phyloP scores from a whole-genome alignment of 371 early-diverging fungal genomes.

The Rhizopus microsporus region DNA sequence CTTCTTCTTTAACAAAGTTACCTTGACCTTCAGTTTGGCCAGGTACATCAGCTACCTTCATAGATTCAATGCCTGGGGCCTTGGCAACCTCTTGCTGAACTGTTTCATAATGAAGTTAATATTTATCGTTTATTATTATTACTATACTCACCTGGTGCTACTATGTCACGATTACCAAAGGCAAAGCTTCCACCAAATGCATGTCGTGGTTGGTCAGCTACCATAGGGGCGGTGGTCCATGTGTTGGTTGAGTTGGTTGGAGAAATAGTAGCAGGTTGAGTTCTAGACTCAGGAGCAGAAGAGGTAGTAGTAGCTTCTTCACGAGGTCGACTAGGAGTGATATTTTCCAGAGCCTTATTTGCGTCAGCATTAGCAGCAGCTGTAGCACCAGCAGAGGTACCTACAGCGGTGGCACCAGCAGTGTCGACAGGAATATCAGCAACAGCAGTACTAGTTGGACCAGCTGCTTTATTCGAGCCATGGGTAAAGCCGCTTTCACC shows the following conservation, averaged over 20 bases:
- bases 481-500: background rate
- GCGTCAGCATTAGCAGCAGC: background rate
- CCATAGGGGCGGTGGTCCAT: background rate
- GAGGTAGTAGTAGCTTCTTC: background rate
- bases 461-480: background rate
- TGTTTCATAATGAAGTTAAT: background rate
- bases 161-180: background rate
- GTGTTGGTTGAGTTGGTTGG: background rate
- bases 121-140: background rate
- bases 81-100: background rate
- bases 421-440: too few species aligned
- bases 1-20: background rate
- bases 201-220: background rate
- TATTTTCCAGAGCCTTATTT: background rate
- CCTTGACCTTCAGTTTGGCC: too few species aligned
- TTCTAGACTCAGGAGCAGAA: background rate
- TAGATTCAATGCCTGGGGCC: background rate
- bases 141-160: background rate
- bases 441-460: background rate
- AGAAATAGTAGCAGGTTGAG: background rate
- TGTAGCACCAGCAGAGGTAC: slow-evolving; percentile 1
- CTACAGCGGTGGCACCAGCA: background rate
- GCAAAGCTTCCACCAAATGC: background rate
- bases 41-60: too few species aligned
- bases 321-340: background rate